Evolutionary conservation across 345 rosid genomes (phyloP).

Genomic region (Gossypium australe): DNA sequence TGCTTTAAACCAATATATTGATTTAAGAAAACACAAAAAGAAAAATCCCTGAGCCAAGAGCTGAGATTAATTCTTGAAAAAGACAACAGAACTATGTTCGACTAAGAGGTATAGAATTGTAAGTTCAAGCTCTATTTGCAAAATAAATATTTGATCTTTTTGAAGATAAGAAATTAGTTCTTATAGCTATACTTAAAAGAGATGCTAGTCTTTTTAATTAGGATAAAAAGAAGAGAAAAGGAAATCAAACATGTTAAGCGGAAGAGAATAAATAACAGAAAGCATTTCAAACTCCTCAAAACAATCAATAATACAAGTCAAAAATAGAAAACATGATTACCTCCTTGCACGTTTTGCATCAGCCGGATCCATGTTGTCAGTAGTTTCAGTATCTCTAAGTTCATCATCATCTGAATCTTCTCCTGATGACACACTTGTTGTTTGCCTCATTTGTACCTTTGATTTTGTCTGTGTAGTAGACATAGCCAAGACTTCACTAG

Average conservation of each 20-base stretch:
- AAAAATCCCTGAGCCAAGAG: not conserved
- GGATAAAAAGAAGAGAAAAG: not conserved
- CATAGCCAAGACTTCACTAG: constrained; percentile 30
- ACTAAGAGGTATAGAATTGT: not conserved
- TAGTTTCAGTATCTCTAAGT: constrained; percentile 75
- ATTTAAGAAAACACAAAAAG: no score
- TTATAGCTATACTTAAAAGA: not conserved
- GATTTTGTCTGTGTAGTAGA: constrained; percentile 34
- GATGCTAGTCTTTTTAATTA: not conserved
- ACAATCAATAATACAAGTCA: not conserved
- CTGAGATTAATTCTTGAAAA: not conserved
- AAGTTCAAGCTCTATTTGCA: not conserved
- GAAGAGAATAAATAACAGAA: constrained; percentile 4
- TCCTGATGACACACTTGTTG: constrained; percentile 82
- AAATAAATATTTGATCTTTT: not conserved
- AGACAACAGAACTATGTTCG: not conserved
- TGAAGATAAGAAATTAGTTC: constrained; percentile 8
- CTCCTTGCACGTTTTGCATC: constrained; percentile 70
- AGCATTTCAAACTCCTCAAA: not conserved
- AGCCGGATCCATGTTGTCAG: constrained; percentile 50
- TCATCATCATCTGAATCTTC: constrained; percentile 92
- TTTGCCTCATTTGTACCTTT: constrained; percentile 52
- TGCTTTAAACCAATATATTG: not conserved
- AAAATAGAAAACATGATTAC: constrained; percentile 22
- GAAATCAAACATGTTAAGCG: not conserved